Base-by-base conservation (phyloP, 2,329 filamentous ascomycete genomes). In the Penicillium decumbens region DNA sequence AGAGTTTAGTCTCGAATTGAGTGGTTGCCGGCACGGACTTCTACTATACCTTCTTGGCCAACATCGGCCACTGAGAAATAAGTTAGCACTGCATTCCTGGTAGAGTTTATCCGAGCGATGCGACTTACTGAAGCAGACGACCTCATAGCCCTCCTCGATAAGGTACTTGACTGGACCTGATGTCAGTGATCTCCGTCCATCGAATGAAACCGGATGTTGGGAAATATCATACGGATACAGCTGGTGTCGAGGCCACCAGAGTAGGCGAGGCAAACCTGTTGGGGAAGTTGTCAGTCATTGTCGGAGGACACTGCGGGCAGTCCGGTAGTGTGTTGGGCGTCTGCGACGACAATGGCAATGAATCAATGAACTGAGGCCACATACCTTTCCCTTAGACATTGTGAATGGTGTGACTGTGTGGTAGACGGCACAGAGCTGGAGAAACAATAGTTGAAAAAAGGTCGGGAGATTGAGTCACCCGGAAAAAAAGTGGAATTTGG, bases 21-120 rank as follows among this genome's bases (percentile, higher is more conserved):
- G 30, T 43, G n/a, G 27, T 25, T 20, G 25, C 40, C 35, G 6
- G 28, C 32, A 25, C 23, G 35, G 33, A 41, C 35, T n/a, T 8
- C 6, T 43, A 48, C 24, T 42, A 24, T 67, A 72, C 75, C 75
- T 64, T 85, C 81, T 73, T 89, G 85, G 50, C 87, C 87, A 60
- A 88, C 81, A 72, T 89, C 78, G 74, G 85, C 85, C 68, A 87
- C 76, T 72, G 43, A 43, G 38, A 18, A 43, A 12, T 33, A 3
- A 37, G 33, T 62, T 55, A 62, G 55, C 28, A 37, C 43, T 39
- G 41, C 18, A 13, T 37, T 30, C 41, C 9, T 33, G 9, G 42
- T 44, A 18, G 39, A 7, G 15, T 45, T 13, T 20, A 12, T 23
- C 23, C 8, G 18, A 13, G 18, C 30, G 12, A 37, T 13, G 37